phyloP scores from a whole-genome alignment of 1,139 yeast species.

The Arxiozyma bovina region DNA sequence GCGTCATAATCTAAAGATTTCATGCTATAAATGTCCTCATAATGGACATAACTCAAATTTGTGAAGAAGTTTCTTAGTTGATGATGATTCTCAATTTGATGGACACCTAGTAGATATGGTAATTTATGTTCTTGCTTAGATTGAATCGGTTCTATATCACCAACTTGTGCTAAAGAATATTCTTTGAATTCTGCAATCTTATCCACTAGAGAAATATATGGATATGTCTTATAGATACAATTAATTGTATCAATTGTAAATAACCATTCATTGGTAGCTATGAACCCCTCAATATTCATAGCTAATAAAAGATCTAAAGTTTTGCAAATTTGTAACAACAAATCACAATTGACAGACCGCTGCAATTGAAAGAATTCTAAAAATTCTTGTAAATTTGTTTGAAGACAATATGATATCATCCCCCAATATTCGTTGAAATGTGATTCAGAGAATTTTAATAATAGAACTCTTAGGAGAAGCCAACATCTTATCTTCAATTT shows the following conservation, averaged over 20 bases:
- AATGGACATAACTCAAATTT: conserved; percentile 59
- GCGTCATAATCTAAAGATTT: conserved; percentile 39
- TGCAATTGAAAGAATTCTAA: conserved; percentile 33
- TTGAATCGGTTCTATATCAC: conserved; percentile 12
- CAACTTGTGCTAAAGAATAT: conserved; percentile 15
- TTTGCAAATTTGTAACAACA: conserved; percentile 57
- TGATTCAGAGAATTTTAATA: conserved; percentile 51
- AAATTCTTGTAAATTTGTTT: conserved; percentile 42
- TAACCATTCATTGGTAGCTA: conserved; percentile 68
- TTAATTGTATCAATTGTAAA: conserved; percentile 44
- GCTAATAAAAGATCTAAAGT: conserved; percentile 65
- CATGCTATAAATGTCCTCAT: conserved; percentile 62
- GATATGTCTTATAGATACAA: conserved; percentile 40
- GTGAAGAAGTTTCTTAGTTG: conserved; percentile 58
- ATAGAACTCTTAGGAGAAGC: conserved; percentile 52
- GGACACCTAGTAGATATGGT: conserved; percentile 45
- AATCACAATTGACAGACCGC: conserved; percentile 36
- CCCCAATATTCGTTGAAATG: conserved; percentile 66
- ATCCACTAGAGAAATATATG: conserved; percentile 40
- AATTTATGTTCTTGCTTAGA: conserved; percentile 7
- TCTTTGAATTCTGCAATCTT: conserved; percentile 40
- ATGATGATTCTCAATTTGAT: conserved; percentile 35
- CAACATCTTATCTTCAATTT: conserved; percentile 28
- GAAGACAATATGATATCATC: conserved; percentile 56
- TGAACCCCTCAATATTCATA: conserved; percentile 69